Evolutionary conservation across 495 filamentous ascomycete species (phyloP), one percentile per base, ranked within the genome.

Genomic region (Daldinia caldariorum): DNA sequence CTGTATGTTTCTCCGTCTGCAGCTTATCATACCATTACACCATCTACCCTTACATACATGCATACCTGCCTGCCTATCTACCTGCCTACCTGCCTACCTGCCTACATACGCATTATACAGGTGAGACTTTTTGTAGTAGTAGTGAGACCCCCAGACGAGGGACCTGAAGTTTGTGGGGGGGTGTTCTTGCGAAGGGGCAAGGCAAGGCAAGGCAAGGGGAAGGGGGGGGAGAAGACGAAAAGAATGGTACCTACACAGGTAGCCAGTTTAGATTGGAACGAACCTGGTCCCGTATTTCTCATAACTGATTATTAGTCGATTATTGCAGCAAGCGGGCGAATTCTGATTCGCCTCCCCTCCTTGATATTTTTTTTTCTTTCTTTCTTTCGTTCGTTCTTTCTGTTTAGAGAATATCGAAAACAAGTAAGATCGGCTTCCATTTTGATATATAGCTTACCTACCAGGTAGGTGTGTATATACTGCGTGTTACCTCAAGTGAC

Each of bases 21-120:
- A 57, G 64, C 70, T 72, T 72, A 72, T 68, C 65, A 68, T 72
- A 57, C 64, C 70, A 72, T 72, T 72, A 72, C 64, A 68, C 20
- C 68, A 72, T 67, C 63, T 61, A 61, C 32, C 35, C 56, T 35
- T 18, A 59, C 61, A 55, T 37, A 63, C 37, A 45, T 58, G n/a
- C n/a, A n/a, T n/a, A n/a, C n/a, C n/a, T n/a, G n/a, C n/a, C n/a
- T n/a, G n/a, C n/a, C n/a, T n/a, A 34, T 7, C 3, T 34, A 34
- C 32, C 3, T 34, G 7, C 8, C 3, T 38, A 38, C 43, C 3
- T 45, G 10, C 41, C 3, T 45, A 45, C 16, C 0, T 45, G 18
- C 16, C 8, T 45, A 45, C 1, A 20, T 20, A 47, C 6, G 41
- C 43, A 20, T 35, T 7, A 35, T 10, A 18, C 43, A 47, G 16